phyloP scores from a whole-genome alignment of 176 grass and related monocot species.

The Bolboschoenus planiculmis region DNA sequence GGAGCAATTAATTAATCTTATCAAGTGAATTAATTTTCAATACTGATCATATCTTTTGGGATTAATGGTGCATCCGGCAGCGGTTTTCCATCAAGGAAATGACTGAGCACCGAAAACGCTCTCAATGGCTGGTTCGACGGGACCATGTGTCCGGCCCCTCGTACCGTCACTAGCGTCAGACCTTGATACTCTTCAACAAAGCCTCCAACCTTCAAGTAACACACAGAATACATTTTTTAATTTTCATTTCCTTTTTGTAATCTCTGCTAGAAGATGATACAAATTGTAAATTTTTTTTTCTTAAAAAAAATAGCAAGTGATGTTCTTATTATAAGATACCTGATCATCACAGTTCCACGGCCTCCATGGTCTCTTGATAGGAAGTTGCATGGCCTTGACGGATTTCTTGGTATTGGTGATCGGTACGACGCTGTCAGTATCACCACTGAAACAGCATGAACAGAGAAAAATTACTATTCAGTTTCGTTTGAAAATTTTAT shows the following conservation, averaged over 20 bases:
- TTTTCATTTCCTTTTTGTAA: neutral
- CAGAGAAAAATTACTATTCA: neutral
- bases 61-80: neutral
- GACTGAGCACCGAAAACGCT: slow-evolving; percentile 4
- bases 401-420: slow-evolving; percentile 46
- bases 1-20: neutral
- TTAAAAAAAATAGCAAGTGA: neutral
- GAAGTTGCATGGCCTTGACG: slow-evolving; percentile 29
- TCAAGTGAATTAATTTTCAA: neutral
- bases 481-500: neutral
- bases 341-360: slow-evolving; percentile 42
- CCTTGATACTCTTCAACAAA: slow-evolving; percentile 26
- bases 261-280: too few species aligned
- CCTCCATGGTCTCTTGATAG: slow-evolving; percentile 29
- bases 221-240: neutral
- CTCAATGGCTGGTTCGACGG: slow-evolving; percentile 25
- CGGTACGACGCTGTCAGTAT: slow-evolving; percentile 32
- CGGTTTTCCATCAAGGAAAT: slow-evolving; percentile 18
- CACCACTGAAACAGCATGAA: slow-evolving; percentile 28
- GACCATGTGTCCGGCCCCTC: slow-evolving; percentile 29
- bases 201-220: slow-evolving; percentile 28
- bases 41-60: neutral
- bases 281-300: neutral
- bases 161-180: slow-evolving; percentile 1
- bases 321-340: neutral